phyloP scores from a whole-genome alignment of 2,329 filamentous ascomycete species.

The Pleomassaria siparia region DNA sequence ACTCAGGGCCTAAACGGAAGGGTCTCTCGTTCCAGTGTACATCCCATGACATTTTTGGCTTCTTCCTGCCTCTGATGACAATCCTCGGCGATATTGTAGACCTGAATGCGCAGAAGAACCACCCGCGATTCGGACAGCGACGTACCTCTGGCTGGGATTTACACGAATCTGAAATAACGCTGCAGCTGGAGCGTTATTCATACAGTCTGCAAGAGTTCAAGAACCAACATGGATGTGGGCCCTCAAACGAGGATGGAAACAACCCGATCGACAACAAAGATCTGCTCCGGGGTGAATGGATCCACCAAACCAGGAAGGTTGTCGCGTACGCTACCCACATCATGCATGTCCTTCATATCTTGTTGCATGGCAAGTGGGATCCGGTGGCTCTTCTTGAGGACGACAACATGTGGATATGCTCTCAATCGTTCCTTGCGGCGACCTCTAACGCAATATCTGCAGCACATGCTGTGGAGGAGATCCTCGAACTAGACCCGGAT shows the following conservation, averaged over 20 bases:
- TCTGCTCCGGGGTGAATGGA: conserved; percentile 63
- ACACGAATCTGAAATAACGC: conserved; percentile 74
- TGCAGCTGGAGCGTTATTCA: conserved; percentile 79
- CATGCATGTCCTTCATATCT: conserved; percentile 90
- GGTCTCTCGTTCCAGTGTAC: conserved; percentile 81
- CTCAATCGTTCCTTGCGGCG: conserved; percentile 80
- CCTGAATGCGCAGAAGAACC: conserved; percentile 83
- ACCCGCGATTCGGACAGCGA: conserved; percentile 77
- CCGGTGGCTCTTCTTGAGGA: conserved; percentile 87
- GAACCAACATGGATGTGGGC: conserved; percentile 48
- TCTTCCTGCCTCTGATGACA: conserved; percentile 89
- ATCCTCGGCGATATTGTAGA: conserved; percentile 92
- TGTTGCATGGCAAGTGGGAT: conserved; percentile 90
- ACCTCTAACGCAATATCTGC: conserved; percentile 87
- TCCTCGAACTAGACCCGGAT: conserved; percentile 86
- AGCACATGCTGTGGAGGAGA: conserved; percentile 81
- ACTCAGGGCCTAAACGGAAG: conserved; percentile 45
- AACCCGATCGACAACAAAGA: conserved; percentile 40
- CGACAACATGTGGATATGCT: conserved; percentile 91
- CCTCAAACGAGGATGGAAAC: conserved; percentile 29
- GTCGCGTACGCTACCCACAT: conserved; percentile 89
- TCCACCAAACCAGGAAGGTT: conserved; percentile 83
- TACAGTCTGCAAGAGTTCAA: conserved; percentile 72
- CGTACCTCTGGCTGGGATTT: conserved; percentile 77
- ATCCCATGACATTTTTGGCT: conserved; percentile 86